Evolutionary conservation across 257 asterid genomes (phyloP).

Genomic region (Dorcoceras hygrometricum): DNA sequence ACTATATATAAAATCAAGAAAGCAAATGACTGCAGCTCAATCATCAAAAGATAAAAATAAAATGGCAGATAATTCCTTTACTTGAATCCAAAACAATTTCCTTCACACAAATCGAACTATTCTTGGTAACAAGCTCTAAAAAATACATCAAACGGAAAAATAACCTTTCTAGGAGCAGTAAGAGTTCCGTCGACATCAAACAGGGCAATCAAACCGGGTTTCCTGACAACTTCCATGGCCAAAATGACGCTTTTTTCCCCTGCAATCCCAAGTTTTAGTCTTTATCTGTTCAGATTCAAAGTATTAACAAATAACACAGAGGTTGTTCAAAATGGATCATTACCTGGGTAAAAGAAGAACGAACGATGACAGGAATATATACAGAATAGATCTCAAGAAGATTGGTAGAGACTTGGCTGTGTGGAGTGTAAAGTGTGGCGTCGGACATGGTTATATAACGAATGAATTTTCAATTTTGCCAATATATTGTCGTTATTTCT

Average conservation of each 20-base stretch:
- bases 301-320: background rate
- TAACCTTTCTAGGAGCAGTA: slow-evolving; percentile 89
- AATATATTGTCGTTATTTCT: too few species aligned
- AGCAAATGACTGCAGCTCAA: slow-evolving; percentile 40
- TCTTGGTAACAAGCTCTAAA: background rate
- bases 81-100: slow-evolving; percentile 4
- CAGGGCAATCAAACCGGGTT: slow-evolving; percentile 77
- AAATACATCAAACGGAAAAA: slow-evolving; percentile 25
- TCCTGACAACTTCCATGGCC: slow-evolving; percentile 50
- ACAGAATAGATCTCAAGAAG: too few species aligned
- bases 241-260: slow-evolving; percentile 12
- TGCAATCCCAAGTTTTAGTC: slow-evolving; percentile 17
- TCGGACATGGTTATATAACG: too few species aligned
- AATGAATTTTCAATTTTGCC: too few species aligned
- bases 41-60: too few species aligned
- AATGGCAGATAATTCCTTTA: background rate
- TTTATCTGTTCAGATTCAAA: background rate
- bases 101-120: background rate
- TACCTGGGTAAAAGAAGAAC: too few species aligned
- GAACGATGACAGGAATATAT: too few species aligned
- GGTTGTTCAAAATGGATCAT: too few species aligned
- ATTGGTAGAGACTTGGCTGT: too few species aligned
- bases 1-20: too few species aligned
- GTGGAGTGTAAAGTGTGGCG: too few species aligned
- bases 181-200: slow-evolving; percentile 98